Evolutionary conservation across 2,329 filamentous ascomycete genomes (phyloP), one percentile per base, ranked within the genome.

Genomic region (Cladophialophora exuberans): DNA sequence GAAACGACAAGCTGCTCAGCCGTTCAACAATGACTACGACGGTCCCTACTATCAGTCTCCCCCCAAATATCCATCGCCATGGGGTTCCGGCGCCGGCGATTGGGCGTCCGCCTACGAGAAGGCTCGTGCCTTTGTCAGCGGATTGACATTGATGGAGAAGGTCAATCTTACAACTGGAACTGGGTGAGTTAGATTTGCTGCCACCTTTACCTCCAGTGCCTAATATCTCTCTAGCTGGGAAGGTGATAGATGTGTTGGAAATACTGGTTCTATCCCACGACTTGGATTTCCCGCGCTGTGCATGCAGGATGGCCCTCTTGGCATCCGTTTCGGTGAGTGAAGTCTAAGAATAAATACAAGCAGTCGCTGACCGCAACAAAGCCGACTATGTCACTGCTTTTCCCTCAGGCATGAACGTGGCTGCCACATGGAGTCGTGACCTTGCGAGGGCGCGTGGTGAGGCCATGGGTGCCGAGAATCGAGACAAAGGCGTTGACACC

Each of bases 121-220:
- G 70, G 92, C 92, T 1, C 84, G 83, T 63, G 83, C 79, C 2
- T 93, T 96, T 66, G 90, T 97, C 41, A 87, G 87, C 7, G 85
- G 91, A 69, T 74, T 96, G 73, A 96, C 90, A 0, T 79, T 96
- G 30, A 69, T 85, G 9, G 92, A 97, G 72, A 97, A 96, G 76
- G 90, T 97, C 72, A 97, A 97, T 71, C 71, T 99, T 61, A 97
- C 93, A 2, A 97, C 92, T 0, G 93, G 93, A 70, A 83, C 88
- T 61, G 91, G 91, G 83, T 93, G 74, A 71, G 84, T 74, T 35
- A 10, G 17, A 31, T 11, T n/a, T 23, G 13, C 38, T 13, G 9
- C 15, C 10, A 57, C 52, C 38, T 54, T 39, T 18, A 31, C 1
- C 6, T 38, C 10, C 25, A 6, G 6, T 31, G 20, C 2, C 61